These are phyloP conservation scores for Plectosphaerella cucumerina DNA, from an alignment of 2,329 filamentous ascomycete species.

Conservation along the genomic window DNA sequence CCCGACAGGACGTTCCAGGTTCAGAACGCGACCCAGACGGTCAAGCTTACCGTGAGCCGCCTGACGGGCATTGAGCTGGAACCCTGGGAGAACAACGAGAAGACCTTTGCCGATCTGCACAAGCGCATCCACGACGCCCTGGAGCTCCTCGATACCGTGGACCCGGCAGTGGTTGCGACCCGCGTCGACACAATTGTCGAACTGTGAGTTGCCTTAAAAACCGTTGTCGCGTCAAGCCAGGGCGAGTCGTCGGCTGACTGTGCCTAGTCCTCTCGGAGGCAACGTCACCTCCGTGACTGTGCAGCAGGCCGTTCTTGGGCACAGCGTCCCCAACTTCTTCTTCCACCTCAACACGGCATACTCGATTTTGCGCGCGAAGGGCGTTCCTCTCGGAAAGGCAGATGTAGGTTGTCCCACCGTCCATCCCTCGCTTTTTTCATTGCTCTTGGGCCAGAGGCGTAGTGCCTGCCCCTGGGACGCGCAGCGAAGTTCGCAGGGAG, in stretches of 20 bases:
- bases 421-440: too few relatives aligned
- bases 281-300: conserved; percentile 11
- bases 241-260: neutral
- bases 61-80: conserved; percentile 17
- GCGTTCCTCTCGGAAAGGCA: conserved; percentile 53
- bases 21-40: conserved; percentile 21
- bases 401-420: conserved; percentile 25
- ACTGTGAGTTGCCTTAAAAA: conserved; percentile 15
- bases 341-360: conserved; percentile 58
- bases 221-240: too few relatives aligned
- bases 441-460: conserved; percentile 8
- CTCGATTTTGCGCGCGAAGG: conserved; percentile 49
- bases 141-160: conserved; percentile 21
- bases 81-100: conserved; percentile 22
- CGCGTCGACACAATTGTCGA: conserved; percentile 17
- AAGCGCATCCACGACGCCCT: conserved; percentile 21
- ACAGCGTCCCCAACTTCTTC: conserved; percentile 53
- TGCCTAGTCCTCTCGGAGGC: conserved; percentile 5
- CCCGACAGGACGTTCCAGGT: conserved; percentile 28
- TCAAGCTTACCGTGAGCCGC: conserved; percentile 21
- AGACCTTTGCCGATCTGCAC: conserved; percentile 25
- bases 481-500: too few relatives aligned
- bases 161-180: conserved; percentile 18
- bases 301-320: conserved; percentile 36
- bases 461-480: too few relatives aligned